phyloP scores from a whole-genome alignment of 768 basidiomycete genomes.

The Tulasnella sp. region DNA sequence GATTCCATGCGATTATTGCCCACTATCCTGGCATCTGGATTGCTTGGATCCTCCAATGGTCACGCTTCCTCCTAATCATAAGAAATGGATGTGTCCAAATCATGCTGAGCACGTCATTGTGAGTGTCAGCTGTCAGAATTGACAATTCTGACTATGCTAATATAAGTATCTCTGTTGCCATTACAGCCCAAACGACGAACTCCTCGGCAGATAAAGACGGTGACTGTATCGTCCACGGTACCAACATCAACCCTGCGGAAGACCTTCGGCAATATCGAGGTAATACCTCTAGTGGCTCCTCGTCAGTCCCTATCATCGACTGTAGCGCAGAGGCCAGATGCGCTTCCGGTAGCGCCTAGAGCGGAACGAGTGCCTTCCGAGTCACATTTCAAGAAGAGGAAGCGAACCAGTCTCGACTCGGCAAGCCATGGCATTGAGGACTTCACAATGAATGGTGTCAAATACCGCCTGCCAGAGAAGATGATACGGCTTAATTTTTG shows the following conservation, averaged over 20 bases:
- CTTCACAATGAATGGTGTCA: conserved; percentile 46
- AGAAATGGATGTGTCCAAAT: conserved; percentile 99
- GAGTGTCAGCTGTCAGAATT: conserved; percentile 28
- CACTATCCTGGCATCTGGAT: conserved; percentile 92
- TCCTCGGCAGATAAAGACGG: conserved; percentile 51
- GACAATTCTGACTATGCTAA: neutral
- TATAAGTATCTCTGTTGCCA: conserved; percentile 6
- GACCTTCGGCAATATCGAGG: conserved; percentile 90
- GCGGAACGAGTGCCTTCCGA: neutral
- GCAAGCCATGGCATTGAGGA: conserved; percentile 18
- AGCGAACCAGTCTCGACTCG: neutral
- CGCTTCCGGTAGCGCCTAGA: too few relatives aligned
- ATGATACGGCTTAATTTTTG: conserved; percentile 93
- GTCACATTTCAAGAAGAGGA: conserved; percentile 3
- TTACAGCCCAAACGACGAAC: conserved; percentile 69
- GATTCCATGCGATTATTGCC: conserved; percentile 91
- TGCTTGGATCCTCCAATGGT: conserved; percentile 87
- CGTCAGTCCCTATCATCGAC: conserved; percentile 21
- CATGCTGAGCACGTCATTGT: conserved; percentile 84
- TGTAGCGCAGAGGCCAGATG: too few relatives aligned
- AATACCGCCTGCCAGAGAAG: conserved; percentile 83
- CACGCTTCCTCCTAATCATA: conserved; percentile 71
- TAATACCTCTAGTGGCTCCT: conserved; percentile 57
- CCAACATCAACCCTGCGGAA: conserved; percentile 39
- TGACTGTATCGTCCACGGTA: conserved; percentile 53